phyloP scores from a whole-genome alignment of 306 rosid genomes.

The Vachellia pachyceras region DNA sequence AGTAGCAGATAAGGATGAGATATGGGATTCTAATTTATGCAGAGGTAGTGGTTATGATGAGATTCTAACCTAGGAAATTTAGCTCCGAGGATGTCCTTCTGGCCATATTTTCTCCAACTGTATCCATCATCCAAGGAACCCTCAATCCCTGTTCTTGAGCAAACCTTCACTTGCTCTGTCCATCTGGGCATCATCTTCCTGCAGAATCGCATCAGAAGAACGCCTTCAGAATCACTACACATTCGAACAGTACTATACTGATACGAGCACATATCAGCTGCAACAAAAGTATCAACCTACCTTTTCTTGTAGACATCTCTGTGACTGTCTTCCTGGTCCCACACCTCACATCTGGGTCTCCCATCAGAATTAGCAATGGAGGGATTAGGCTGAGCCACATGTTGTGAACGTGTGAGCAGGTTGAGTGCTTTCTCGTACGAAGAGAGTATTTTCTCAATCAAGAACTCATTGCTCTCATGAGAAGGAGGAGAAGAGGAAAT shows the following conservation, averaged over 20 bases:
- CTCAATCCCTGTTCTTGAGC: conserved; percentile 48
- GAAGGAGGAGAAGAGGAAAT: conserved; percentile 50
- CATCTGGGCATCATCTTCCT: conserved; percentile 63
- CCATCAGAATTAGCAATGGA: conserved; percentile 44
- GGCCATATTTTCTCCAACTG: conserved; percentile 96
- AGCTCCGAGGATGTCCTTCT: conserved; percentile 86
- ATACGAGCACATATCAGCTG: too few relatives aligned
- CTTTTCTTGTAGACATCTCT: conserved; percentile 67
- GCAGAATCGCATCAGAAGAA: conserved; percentile 35
- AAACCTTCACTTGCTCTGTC: conserved; percentile 67
- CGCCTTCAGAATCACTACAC: background rate
- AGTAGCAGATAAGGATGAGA: background rate
- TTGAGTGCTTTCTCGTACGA: conserved; percentile 64
- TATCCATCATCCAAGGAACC: conserved; percentile 67
- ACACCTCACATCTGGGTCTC: conserved; percentile 53
- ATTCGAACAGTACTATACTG: too few relatives aligned
- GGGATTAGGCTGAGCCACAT: conserved; percentile 41
- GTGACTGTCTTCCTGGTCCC: conserved; percentile 51
- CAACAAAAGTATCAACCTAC: conserved; percentile 30
- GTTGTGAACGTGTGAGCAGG: conserved; percentile 39
- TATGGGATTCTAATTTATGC: too few relatives aligned
- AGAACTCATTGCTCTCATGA: conserved; percentile 41
- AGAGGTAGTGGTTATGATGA: too few relatives aligned
- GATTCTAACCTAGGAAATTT: conserved; percentile 70
- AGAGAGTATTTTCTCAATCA: conserved; percentile 60